These are phyloP conservation scores for Grosmannia clavigera DNA, from an alignment of 2,329 filamentous ascomycete species.

Conservation along the genomic window DNA sequence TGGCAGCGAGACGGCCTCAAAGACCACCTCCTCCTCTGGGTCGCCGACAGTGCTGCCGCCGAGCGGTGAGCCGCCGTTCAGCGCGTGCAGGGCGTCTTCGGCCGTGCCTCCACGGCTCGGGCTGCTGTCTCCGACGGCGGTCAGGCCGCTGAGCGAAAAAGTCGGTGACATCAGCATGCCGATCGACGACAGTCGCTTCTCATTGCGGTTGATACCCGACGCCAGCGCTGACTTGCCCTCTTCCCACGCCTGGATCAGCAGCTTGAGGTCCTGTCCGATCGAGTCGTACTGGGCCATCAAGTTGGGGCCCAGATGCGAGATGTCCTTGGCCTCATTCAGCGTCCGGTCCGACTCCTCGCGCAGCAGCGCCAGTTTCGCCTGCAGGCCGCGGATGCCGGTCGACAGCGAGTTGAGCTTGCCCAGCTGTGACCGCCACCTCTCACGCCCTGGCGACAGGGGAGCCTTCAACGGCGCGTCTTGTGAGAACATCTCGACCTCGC, in stretches of 20 bases:
- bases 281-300: constrained; percentile 89
- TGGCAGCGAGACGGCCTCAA: constrained; percentile 77
- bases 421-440: constrained; percentile 75
- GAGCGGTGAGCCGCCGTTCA: constrained; percentile 50
- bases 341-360: constrained; percentile 78
- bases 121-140: constrained; percentile 41
- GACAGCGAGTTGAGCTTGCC: constrained; percentile 81
- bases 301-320: constrained; percentile 63
- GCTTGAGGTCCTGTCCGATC: constrained; percentile 75
- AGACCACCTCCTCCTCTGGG: constrained; percentile 64
- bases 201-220: constrained; percentile 69
- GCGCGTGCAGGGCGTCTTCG: constrained; percentile 56
- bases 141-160: constrained; percentile 55
- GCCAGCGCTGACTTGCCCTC: constrained; percentile 73
- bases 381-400: constrained; percentile 78
- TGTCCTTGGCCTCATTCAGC: constrained; percentile 59
- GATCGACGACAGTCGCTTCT: constrained; percentile 54
- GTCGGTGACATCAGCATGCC: constrained; percentile 46
- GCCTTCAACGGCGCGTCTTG: constrained; percentile 43
- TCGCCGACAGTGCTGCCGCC: constrained; percentile 30
- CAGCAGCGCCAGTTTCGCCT: constrained; percentile 87
- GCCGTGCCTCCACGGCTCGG: constrained; percentile 18
- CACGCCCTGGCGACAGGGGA: constrained; percentile 58
- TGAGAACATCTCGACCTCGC: constrained; percentile 61
- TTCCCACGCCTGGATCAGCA: constrained; percentile 75